Evolutionary conservation across 768 basidiomycete species (phyloP), one percentile per base, ranked within the genome.

Genomic region (Collybia sp.): DNA sequence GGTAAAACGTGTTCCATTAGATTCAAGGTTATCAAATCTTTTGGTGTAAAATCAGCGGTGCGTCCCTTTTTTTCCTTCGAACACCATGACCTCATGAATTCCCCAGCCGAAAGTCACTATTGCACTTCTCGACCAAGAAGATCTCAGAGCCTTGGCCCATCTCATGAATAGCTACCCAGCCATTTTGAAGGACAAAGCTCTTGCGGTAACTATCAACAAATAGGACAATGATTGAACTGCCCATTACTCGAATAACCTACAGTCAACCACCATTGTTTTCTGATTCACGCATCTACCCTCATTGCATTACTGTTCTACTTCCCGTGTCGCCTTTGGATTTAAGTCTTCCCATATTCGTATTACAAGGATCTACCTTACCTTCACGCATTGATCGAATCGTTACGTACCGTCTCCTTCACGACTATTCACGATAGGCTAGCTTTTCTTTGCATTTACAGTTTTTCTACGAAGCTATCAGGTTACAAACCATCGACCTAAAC

Each of bases 151-250:
- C 4, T 75, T 94, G 40, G 85, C 88, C 5, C 88, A 91, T 61
- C 75, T 94, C 36, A 83, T 90, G 83, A 88, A 91, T 62, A 88
- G 88, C 59, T 93, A 89, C 62, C 86, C 88, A 10, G 66, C 79
- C 6, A 76, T 92, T 2, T 71, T 93, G 48, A 92, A 87, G 67
- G 88, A 90, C 61, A 93, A 92, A 67, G 82, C 70, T 1, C 56
- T 69, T 16, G 54, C 63, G 11, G 46, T 69, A 18, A 54, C 53
- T 16, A n/a, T 51, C n/a, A 44, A 54, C 47, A 69, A 68, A 52
- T 66, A 59, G 60, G 46, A 18, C n/a, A 6, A 18, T 37, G n/a
- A 37, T n/a, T 3, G 25, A 25, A 8, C 25, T 8, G n/a, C n/a
- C n/a, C n/a, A n/a, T n/a, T n/a, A n/a, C n/a, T n/a, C n/a, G n/a